Conservation (phyloP, 2,329 filamentous ascomycete species). For the Curvularia lunata region DNA sequence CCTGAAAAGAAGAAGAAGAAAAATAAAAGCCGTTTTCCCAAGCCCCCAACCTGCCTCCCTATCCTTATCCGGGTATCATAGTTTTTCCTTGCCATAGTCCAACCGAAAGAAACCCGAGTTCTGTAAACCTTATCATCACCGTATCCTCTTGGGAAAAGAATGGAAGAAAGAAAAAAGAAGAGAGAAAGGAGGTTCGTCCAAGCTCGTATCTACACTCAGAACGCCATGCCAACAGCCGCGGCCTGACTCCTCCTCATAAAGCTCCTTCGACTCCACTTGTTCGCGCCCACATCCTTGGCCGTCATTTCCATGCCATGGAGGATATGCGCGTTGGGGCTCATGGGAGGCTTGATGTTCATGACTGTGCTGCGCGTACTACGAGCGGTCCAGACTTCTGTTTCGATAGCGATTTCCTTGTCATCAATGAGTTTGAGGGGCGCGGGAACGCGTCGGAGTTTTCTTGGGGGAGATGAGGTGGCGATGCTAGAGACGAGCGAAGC, state of each 20-base stretch:
- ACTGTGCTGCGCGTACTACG: slow-evolving; percentile 20
- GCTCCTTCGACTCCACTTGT: background rate
- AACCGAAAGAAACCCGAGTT: background rate
- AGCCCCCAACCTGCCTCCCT: background rate
- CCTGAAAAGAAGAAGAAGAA: background rate
- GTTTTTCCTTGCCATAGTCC: background rate
- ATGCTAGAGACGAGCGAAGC: slow-evolving; percentile 1
- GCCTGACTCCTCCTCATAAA: slow-evolving; percentile 17
- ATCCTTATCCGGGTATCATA: background rate
- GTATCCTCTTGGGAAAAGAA: background rate
- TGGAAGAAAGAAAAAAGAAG: background rate
- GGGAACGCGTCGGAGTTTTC: slow-evolving; percentile 37
- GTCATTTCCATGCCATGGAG: slow-evolving; percentile 43
- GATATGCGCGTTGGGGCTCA: slow-evolving; percentile 35
- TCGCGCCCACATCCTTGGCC: slow-evolving; percentile 24
- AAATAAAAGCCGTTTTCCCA: background rate
- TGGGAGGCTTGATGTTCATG: slow-evolving; percentile 35
- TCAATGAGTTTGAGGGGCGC: slow-evolving; percentile 34
- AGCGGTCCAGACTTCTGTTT: slow-evolving; percentile 26
- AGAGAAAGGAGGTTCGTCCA: background rate
- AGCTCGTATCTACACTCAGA: slow-evolving; percentile 20
- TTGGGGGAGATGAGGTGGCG: slow-evolving; percentile 17
- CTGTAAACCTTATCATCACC: background rate
- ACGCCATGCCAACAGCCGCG: slow-evolving; percentile 44
- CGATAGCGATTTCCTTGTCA: slow-evolving; percentile 34